These are phyloP conservation scores for Cornus suecica DNA, from an alignment of 148 eudicot genomes.

Conservation along the genomic window DNA sequence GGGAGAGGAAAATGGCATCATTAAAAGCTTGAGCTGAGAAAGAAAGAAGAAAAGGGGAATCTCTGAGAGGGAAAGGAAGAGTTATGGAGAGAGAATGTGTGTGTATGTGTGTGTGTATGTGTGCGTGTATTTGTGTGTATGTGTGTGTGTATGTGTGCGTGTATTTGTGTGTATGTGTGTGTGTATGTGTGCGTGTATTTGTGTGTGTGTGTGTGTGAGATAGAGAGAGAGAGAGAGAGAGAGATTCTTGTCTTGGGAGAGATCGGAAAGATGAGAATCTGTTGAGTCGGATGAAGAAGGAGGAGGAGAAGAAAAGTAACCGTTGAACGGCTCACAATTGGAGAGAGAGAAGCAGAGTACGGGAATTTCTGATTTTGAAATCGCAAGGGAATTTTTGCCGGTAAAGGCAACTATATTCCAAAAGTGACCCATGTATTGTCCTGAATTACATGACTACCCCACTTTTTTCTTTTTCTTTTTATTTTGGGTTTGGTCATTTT, in stretches of 20 bases:
- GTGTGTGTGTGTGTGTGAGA: too few species aligned
- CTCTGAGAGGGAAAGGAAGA: constrained; percentile 19
- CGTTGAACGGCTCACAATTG: constrained; percentile 44
- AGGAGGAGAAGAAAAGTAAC: constrained; percentile 6
- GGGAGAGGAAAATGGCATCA: constrained; percentile 33
- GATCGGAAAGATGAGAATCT: constrained; percentile 49
- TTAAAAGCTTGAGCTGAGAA: constrained; percentile 27
- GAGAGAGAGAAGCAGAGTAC: not conserved
- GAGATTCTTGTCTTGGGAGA: constrained; percentile 80
- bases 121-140: too few species aligned
- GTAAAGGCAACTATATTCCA: constrained; percentile 6
- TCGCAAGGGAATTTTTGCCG: constrained; percentile 42
- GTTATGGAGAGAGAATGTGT: constrained; percentile 6
- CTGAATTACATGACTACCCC: too few species aligned
- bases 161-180: too few species aligned
- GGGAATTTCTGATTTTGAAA: not conserved
- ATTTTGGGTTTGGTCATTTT: too few species aligned
- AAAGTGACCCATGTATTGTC: too few species aligned
- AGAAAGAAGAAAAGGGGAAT: constrained; percentile 18
- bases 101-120: too few species aligned
- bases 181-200: too few species aligned
- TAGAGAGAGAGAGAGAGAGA: constrained; percentile 13
- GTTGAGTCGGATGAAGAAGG: constrained; percentile 32
- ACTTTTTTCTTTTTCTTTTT: too few species aligned
- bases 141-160: too few species aligned